phyloP scores from a whole-genome alignment of 2,329 filamentous ascomycete species.

The Ophiostoma australiae region DNA sequence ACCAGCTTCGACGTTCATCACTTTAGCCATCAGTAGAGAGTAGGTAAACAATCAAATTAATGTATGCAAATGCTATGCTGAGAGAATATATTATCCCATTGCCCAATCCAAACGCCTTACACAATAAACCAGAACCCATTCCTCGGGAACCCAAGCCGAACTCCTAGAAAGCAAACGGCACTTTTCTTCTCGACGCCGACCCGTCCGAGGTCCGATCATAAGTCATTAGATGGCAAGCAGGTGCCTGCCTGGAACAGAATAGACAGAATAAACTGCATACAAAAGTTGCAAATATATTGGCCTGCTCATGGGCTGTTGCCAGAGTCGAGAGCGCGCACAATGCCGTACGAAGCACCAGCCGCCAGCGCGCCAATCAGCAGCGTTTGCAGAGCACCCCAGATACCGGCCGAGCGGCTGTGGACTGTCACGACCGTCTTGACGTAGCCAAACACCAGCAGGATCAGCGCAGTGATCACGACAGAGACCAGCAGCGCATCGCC shows the following conservation, averaged over 20 bases:
- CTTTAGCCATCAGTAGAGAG: too few relatives aligned
- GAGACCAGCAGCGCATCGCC: constrained; percentile 53
- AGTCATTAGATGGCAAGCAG: neutral
- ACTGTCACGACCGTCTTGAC: constrained; percentile 55
- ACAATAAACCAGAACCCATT: neutral
- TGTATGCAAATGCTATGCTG: constrained; percentile 6
- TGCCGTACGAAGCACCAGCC: constrained; percentile 60
- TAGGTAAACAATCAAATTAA: neutral
- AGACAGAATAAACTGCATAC: neutral
- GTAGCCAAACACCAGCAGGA: constrained; percentile 61
- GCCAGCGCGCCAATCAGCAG: constrained; percentile 60
- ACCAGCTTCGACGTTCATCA: too few relatives aligned
- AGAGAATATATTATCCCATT: neutral
- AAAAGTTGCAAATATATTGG: too few relatives aligned
- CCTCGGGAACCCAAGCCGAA: neutral
- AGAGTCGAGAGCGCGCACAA: constrained; percentile 54
- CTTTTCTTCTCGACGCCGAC: neutral
- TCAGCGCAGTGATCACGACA: constrained; percentile 55
- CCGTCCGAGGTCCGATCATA: neutral
- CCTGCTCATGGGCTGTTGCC: constrained; percentile 19
- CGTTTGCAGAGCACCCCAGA: constrained; percentile 60
- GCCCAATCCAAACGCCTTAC: neutral
- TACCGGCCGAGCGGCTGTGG: constrained; percentile 47
- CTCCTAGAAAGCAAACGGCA: neutral
- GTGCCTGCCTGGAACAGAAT: neutral